Evolutionary conservation across 768 basidiomycete genomes (phyloP), one percentile per base, ranked within the genome.

Genomic region (Dentipellis fragilis): DNA sequence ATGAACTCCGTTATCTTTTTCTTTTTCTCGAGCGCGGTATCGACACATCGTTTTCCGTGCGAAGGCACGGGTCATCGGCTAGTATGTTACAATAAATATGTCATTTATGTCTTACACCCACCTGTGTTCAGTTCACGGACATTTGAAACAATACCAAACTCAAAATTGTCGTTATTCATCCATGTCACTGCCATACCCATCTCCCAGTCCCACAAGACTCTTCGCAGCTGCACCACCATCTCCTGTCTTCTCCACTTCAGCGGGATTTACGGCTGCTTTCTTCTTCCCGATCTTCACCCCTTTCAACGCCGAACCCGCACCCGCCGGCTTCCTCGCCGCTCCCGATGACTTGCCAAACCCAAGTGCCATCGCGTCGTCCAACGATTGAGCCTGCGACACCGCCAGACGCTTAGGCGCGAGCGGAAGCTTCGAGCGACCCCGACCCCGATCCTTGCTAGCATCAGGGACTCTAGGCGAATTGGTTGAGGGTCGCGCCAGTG

Each of bases 281-380:
- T 48, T 64, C 59, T 63, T 68, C 42, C 63, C 59, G 14, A 68
- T 57, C 59, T 64, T 67, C 37, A 68, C 67, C 2, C 67, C 67
- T 19, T 58, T 53, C 35, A 67, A 56, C 7, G 39, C 52, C n/a
- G 64, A 21, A 49, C 52, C 52, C 10, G 49, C 45, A 12, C 39
- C 54, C 29, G 14, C 29, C 9, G 19, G 3, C 52, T 53, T 61
- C 54, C 42, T 50, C 23, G 39, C 16, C 17, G 37, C 40, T 29
- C 52, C 35, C 7, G 57, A 38, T 11, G 46, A 35, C 21, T 35
- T 22, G 10, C 23, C 29, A 14, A 21, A 7, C 14, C 46, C 50
- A 10, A 59, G 47, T 40, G 53, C 57, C 42, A 39, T 7, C 9
- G 63, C 9, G 14, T 4, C 14, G 3, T 42, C 58, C 54, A 59